Evolutionary conservation across 2,329 filamentous ascomycete species (phyloP), one percentile per base, ranked within the genome.

Genomic region (Tetracladium maxilliforme): DNA sequence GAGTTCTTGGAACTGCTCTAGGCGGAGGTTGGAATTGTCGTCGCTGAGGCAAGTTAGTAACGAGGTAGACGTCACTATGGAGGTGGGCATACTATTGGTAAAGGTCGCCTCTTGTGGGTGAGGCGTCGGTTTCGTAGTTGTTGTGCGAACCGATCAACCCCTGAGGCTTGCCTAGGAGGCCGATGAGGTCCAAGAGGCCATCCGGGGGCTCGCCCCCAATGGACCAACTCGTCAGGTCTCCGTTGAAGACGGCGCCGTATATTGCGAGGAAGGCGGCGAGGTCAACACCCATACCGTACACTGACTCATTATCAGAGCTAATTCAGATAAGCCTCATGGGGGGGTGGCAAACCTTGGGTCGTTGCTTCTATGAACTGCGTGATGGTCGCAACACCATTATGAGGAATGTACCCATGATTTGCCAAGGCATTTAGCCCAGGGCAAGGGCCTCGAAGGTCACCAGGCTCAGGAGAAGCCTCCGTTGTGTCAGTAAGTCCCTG

Each of bases 181-280:
- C 27, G 12, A 36, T 35, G 23, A 24, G 24, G 12, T 24, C 25
- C 19, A 37, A 26, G 9, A 31, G 45, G 10, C 49, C 45, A 24
- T 40, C 41, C 14, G 33, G 33, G 27, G 43, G 45, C 18, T 47
- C 41, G n/a, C 58, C 58, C 8, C 61, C 61, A 20, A 67, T 66
- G 2, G 61, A 67, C 41, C 61, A 65, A 57, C 51, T 3, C 52
- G 59, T 33, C 6, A 58, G 55, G 30, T 67, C 58, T 2, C 64
- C 63, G 4, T 53, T 52, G 33, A 54, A 55, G 8, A 58, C 52
- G 10, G 55, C 58, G 6, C 57, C 58, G 41, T 60, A 51, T 4
- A 55, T 41, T n/a, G 53, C 48, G 4, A 61, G 38, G 5, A 61
- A 28, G 3, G 46, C 44, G 3, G 45, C 42, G 1, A 62, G 34